Percentiles rank a stretch among this genome's conserved stretches.
These are phyloP conservation scores for Scedosporium apiospermum DNA, from an alignment of 2,329 filamentous ascomycete species.

Conservation along the genomic window DNA sequence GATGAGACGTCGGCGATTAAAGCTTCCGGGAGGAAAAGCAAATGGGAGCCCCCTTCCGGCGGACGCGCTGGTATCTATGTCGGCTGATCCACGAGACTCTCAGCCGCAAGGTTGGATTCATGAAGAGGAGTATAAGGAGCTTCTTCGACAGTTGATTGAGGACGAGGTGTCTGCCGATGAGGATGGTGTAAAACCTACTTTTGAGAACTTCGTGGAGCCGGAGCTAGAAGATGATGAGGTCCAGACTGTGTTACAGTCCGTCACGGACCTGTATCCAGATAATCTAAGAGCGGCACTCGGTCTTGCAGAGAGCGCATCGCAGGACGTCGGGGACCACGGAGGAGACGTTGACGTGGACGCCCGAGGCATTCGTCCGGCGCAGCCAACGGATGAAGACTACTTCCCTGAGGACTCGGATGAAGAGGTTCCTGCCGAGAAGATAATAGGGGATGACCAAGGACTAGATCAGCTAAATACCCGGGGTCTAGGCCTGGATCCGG, in stretches of 20 bases:
- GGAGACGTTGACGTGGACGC: slow-evolving; percentile 57
- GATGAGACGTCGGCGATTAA: slow-evolving; percentile 64
- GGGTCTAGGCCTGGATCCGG: background rate
- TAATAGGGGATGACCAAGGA: background rate
- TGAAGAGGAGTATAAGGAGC: slow-evolving; percentile 68
- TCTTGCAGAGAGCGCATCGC: slow-evolving; percentile 15
- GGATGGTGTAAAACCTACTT: slow-evolving; percentile 34
- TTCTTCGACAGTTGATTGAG: slow-evolving; percentile 52
- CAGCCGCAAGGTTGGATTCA: slow-evolving; percentile 83
- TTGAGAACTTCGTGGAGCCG: slow-evolving; percentile 55
- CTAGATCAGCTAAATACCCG: background rate
- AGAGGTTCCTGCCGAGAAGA: slow-evolving; percentile 24
- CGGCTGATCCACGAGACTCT: slow-evolving; percentile 65
- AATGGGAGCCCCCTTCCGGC: slow-evolving; percentile 69
- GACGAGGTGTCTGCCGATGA: slow-evolving; percentile 49
- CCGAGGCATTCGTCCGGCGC: slow-evolving; percentile 36
- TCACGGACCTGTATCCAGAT: slow-evolving; percentile 75
- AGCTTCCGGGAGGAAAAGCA: slow-evolving; percentile 54
- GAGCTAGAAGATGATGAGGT: slow-evolving; percentile 46
- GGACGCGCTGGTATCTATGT: slow-evolving; percentile 81
- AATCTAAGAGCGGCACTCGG: slow-evolving; percentile 45
- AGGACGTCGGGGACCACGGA: slow-evolving; percentile 16
- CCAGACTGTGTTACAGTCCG: slow-evolving; percentile 72
- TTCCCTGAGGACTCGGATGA: slow-evolving; percentile 45
- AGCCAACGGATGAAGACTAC: slow-evolving; percentile 37